Conservation (phyloP, 2,329 filamentous ascomycete species). For the Anisogramma anomala region DNA sequence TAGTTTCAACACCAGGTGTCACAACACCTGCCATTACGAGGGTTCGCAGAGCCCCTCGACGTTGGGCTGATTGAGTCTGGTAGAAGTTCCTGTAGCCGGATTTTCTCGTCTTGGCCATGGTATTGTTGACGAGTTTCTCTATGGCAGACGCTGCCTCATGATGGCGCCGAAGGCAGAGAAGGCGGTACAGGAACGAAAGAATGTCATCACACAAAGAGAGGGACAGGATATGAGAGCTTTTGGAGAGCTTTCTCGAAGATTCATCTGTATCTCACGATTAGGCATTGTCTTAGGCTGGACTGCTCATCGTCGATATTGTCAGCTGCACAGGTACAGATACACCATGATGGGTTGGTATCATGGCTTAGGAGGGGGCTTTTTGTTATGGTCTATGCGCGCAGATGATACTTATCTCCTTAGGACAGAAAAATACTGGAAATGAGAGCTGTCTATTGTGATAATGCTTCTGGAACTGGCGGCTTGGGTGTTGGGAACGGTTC, state of each 20-base stretch:
- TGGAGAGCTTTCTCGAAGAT: constrained; percentile 6
- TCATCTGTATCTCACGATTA: constrained; percentile 11
- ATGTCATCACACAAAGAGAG: constrained; percentile 1
- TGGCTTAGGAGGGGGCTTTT: neutral
- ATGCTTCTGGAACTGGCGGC: neutral
- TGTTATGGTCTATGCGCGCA: neutral
- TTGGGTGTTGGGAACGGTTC: no score
- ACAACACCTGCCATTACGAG: neutral
- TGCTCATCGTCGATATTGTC: constrained; percentile 9
- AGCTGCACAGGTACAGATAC: constrained; percentile 5
- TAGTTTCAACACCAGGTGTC: neutral
- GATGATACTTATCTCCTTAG: neutral
- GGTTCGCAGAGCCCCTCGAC: neutral
- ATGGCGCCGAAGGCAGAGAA: neutral
- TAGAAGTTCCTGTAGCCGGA: neutral
- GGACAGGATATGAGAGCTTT: constrained; percentile 1
- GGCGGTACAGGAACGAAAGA: neutral
- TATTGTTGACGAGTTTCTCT: neutral
- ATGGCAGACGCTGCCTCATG: neutral
- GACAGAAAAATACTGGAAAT: constrained; percentile 1
- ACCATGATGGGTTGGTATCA: neutral
- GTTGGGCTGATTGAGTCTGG: constrained; percentile 4
- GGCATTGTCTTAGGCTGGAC: constrained; percentile 8
- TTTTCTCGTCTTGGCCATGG: neutral
- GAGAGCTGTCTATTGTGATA: neutral